Conservation (phyloP, 345 rosid species). For the Lenwebbia sp. region DNA sequence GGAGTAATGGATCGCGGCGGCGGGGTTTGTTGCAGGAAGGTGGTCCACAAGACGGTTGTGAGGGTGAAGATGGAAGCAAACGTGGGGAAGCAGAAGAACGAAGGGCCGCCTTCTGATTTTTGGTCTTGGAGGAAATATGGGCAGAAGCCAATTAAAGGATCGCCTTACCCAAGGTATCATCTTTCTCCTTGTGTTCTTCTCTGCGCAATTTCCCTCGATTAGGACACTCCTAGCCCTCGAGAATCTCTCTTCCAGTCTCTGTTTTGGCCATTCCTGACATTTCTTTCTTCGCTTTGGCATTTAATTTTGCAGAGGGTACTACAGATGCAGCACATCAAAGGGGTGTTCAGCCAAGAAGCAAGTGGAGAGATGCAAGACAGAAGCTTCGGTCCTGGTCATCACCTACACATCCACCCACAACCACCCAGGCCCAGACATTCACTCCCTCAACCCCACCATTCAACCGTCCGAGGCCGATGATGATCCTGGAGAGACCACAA, state of each 20-base stretch:
- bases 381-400: constrained; percentile 50
- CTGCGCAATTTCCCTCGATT: neutral
- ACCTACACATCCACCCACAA: constrained; percentile 58
- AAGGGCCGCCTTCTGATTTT: constrained; percentile 58
- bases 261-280: neutral
- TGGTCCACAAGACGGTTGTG: constrained; percentile 45
- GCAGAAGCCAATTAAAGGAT: constrained; percentile 65
- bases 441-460: constrained; percentile 1
- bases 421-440: constrained; percentile 46
- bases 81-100: constrained; percentile 41
- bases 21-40: constrained; percentile 23
- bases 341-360: constrained; percentile 70
- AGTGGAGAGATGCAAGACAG: constrained; percentile 62
- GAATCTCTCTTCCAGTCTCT: neutral
- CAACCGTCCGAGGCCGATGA: constrained; percentile 1
- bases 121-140: constrained; percentile 85
- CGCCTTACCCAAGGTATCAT: constrained; percentile 51
- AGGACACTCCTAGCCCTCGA: too few species aligned
- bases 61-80: constrained; percentile 39
- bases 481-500: neutral
- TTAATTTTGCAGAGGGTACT: constrained; percentile 38
- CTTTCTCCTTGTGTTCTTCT: neutral
- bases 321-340: constrained; percentile 68
- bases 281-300: neutral
- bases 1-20: neutral